Evolutionary conservation across 371 early-diverging fungal genomes (phyloP), one percentile per base, ranked within the genome.

Genomic region (Mortierella sp.): DNA sequence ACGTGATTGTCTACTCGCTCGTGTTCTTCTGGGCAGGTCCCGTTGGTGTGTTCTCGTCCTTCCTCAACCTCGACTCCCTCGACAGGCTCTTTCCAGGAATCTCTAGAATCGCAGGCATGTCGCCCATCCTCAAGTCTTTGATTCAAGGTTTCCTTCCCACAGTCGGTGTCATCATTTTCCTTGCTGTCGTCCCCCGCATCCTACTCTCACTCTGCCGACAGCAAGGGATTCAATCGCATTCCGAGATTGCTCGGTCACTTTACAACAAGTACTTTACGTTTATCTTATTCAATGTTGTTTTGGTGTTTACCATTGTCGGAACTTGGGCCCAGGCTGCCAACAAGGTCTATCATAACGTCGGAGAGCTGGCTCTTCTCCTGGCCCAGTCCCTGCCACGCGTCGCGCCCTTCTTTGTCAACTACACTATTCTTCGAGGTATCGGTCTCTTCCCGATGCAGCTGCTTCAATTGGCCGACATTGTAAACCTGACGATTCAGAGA

Each of bases 201-300:
- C 87, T 95, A 57, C 86, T 93, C 26, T 82, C 93, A 88, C 89
- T 88, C 77, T 94, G 92, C 11, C 91, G 90, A 48, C 90, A 90
- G 51, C 92, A 94, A 75, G 90, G 90, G 1, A 91, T 91, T 74
- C 82, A 89, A 13, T 91, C 91, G 4, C 92, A 91, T 72, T 94
- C 93, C 0, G 91, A 91, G 59, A 88, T 94, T 54, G 95, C 95
- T 73, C 93, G 91, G 72, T 88, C 90, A 69, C 92, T 96, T 5
- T 88, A 93, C 51, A 89, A 90, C 53, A 96, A 96, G 80, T 96
- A 97, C 87, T 98, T 96, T 84, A 93, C 94, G 73, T 98, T 97
- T 79, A 91, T 95, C 72, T 87, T 98, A 37, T 93, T 95, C 89
- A 98, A 97, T 88, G 93, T 98, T 10, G 87, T 98, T 37, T 87